These are phyloP conservation scores for Pleurostoma richardsiae DNA, from an alignment of 2,329 filamentous ascomycete genomes.

Conservation along the genomic window DNA sequence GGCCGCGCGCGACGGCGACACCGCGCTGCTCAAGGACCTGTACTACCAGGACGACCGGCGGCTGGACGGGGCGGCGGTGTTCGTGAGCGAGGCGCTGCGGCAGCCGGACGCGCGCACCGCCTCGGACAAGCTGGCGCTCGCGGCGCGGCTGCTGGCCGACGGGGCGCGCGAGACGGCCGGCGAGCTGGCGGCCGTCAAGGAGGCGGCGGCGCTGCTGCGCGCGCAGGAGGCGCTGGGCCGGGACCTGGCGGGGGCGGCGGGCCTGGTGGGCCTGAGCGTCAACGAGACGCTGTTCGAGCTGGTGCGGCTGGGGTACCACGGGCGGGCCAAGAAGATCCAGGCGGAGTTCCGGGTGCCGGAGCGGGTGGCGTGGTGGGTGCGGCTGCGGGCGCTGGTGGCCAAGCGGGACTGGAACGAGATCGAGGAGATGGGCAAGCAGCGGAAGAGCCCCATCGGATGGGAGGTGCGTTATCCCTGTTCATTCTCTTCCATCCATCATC, in stretches of 20 bases:
- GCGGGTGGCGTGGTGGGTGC: conserved; percentile 82
- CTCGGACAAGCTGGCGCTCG: conserved; percentile 83
- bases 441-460: conserved; percentile 94
- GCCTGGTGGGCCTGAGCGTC: conserved; percentile 75
- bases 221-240: conserved; percentile 83
- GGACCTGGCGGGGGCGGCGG: conserved; percentile 63
- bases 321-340: conserved; percentile 81
- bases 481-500: background rate
- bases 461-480: conserved; percentile 55
- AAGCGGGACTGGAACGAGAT: conserved; percentile 90
- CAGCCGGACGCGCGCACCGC: conserved; percentile 66
- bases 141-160: conserved; percentile 76
- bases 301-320: conserved; percentile 73
- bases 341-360: conserved; percentile 91
- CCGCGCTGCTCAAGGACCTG: conserved; percentile 83
- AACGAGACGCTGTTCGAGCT: conserved; percentile 92
- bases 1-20: conserved; percentile 64
- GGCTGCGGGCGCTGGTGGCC: conserved; percentile 80
- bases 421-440: conserved; percentile 72
- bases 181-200: conserved; percentile 71
- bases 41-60: conserved; percentile 97
- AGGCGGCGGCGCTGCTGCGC: conserved; percentile 74
- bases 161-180: conserved; percentile 69
- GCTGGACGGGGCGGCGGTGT: conserved; percentile 80
- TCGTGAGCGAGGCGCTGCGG: conserved; percentile 75